These are phyloP conservation scores for Lentinula aciculospora DNA, from an alignment of 768 basidiomycete species.

Conservation along the genomic window DNA sequence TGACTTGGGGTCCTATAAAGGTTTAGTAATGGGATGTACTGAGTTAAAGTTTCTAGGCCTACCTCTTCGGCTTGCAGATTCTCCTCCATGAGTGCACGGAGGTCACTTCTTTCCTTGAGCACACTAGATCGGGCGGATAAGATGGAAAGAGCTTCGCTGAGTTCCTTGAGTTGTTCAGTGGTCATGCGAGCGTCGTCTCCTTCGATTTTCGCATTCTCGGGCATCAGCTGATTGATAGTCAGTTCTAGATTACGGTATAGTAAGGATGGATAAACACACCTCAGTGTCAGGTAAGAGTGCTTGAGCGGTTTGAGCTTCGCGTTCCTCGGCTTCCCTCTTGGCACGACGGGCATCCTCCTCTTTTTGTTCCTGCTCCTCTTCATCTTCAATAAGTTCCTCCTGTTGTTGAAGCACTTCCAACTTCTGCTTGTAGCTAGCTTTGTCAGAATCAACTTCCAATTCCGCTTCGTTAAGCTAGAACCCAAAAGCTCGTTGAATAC, in stretches of 20 bases:
- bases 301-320: constrained; percentile 74
- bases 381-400: constrained; percentile 98
- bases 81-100: constrained; percentile 89
- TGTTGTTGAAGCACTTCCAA: constrained; percentile 97
- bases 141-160: constrained; percentile 86
- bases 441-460: constrained; percentile 90
- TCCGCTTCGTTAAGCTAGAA: constrained; percentile 92
- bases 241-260: neutral
- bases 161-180: constrained; percentile 89
- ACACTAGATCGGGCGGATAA: constrained; percentile 93
- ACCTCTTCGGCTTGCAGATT: constrained; percentile 88
- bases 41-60: neutral
- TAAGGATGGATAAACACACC: constrained; percentile 35
- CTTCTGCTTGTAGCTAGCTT: constrained; percentile 96
- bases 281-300: constrained; percentile 86
- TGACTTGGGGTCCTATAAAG: constrained; percentile 66
- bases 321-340: constrained; percentile 73
- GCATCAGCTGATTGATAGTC: constrained; percentile 43
- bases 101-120: constrained; percentile 91
- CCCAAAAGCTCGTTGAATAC: constrained; percentile 1
- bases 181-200: constrained; percentile 92
- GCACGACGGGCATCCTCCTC: constrained; percentile 88
- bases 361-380: constrained; percentile 96
- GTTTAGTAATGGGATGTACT: neutral
- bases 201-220: constrained; percentile 47